Base-by-base conservation (phyloP, 148 eudicot genomes). In the Amaranthus hypochondriacus region DNA sequence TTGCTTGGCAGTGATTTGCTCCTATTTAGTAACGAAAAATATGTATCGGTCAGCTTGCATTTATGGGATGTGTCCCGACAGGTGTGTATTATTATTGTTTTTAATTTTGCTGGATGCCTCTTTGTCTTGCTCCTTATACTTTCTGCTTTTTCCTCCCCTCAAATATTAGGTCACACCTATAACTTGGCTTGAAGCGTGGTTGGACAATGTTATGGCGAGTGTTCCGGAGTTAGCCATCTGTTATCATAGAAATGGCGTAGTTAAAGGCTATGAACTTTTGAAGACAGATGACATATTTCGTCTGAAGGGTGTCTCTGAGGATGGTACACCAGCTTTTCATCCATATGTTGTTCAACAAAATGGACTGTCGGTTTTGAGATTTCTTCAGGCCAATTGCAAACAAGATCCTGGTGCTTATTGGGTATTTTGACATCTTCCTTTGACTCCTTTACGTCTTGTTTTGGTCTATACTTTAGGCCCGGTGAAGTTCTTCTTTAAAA, bases 351-450 rank as follows among this genome's bases (percentile, higher is more conserved):
- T 95, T 79, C 97, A 90, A 71, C 96, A 95, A 86, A 95, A 95
- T 82, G 99, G 99, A 53, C 90, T 88, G 56, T 88, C 97, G 57
- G 99, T 95, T 73, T 81, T 95, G 76, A 89, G 97, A 72, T 95
- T 95, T 80, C 96, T 95, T 75, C 84, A 95, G 81, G 99, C 87
- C 62, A 95, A 95, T 75, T 95, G 99, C 89, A 86, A 88, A 83
- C 96, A 87, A 83, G 99, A 95, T 77, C 99, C 99, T 54, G 99
- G 99, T 80, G 99, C 97, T 85, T 95, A 95, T 79, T 92, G 97
- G 97, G 97, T 95, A 92, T 56, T 49, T 46, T 68, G 69, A 5
- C 49, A 21, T 73, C 71, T 53, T 68, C 69, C 53, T 58, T 11
- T 75, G 62, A 56, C 7, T 64, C 61, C 21, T 50, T 70, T 42